Evolutionary conservation across 441 rosid species (phyloP).

Genomic region (Viola pubescens): DNA sequence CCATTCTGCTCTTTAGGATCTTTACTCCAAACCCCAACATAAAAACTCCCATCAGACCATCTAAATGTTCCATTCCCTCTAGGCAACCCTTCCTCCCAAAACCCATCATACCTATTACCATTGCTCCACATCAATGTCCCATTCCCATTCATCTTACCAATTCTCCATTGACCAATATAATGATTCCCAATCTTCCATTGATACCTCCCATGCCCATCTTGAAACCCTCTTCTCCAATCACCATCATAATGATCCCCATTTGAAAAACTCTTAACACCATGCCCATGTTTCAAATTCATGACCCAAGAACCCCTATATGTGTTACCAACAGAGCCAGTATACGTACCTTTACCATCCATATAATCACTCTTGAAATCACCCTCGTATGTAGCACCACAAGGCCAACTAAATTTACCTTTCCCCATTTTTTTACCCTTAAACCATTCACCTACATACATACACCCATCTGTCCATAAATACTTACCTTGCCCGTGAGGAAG

Average conservation of each 20-base stretch:
- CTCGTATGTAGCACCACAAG: slow-evolving; percentile 87
- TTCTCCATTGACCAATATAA: slow-evolving; percentile 78
- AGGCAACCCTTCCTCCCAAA: slow-evolving; percentile 85
- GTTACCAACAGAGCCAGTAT: slow-evolving; percentile 55
- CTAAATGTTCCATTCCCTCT: slow-evolving; percentile 78
- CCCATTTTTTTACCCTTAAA: slow-evolving; percentile 66
- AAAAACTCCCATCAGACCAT: slow-evolving; percentile 76
- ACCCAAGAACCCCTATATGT: slow-evolving; percentile 77
- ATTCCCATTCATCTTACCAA: slow-evolving; percentile 63
- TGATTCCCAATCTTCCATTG: slow-evolving; percentile 75
- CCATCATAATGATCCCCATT: slow-evolving; percentile 85
- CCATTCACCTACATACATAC: slow-evolving; percentile 95
- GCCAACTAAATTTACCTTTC: slow-evolving; percentile 90
- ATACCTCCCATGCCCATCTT: slow-evolving; percentile 88
- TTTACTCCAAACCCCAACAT: slow-evolving; percentile 84
- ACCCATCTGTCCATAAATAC: slow-evolving; percentile 87
- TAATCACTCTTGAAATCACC: slow-evolving; percentile 85
- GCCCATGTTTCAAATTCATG: slow-evolving; percentile 82
- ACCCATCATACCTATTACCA: slow-evolving; percentile 85
- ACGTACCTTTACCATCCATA: slow-evolving; percentile 94
- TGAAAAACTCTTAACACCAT: slow-evolving; percentile 52
- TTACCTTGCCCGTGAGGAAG: slow-evolving; percentile 82
- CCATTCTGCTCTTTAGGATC: slow-evolving; percentile 69
- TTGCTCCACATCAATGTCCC: slow-evolving; percentile 77
- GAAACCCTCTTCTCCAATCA: slow-evolving; percentile 74